Base-by-base conservation (phyloP, 768 basidiomycete genomes). In the Agaricus bisporus region DNA sequence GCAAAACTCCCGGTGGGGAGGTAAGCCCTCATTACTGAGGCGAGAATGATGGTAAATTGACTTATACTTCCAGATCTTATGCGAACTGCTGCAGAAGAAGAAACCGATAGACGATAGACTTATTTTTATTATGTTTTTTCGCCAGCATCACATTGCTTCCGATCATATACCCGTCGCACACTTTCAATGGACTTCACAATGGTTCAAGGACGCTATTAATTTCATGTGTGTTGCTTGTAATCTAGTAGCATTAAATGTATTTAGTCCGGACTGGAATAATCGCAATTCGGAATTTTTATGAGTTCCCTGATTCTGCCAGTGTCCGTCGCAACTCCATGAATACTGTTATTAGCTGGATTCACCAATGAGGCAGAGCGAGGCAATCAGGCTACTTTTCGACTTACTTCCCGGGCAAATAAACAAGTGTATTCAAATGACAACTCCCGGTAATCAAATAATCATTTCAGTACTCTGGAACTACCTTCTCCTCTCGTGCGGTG, bases 1-100 rank as follows among this genome's bases (percentile, higher is more conserved):
- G 69, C 77, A 84, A 56, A 77, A 74, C 55, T 86, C 85, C n/a
- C 72, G 81, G 48, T 88, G 86, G 86, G 81, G 82, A 61, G 85
- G 86, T 85, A 60, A 61, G 83, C 68, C 18, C 4, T 4, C 1
- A 37, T 32, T 32, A 10, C 46, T 6, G 15, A 7, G 5, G 11
- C 22, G 4, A n/a, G 9, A 17, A 17, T 7, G 32, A 28, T 32
- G 4, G 14, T 14, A 48, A 2, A 36, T 15, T 35, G 8, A 46
- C 8, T 45, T 37, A 26, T 8, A 5, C 10, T 14, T 26, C 5
- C 15, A 54, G 53, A 54, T 25, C 41, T 54, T 12, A 54, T 54
- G 53, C 46, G 46, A 7, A 42, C 42, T 14, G 53, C 47, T 4
- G 53, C 46, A 14, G 39, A 46, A 41, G 52, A 54, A 42, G 53